phyloP scores from a whole-genome alignment of 1,139 yeast genomes.

The Hyphopichia fennica region DNA sequence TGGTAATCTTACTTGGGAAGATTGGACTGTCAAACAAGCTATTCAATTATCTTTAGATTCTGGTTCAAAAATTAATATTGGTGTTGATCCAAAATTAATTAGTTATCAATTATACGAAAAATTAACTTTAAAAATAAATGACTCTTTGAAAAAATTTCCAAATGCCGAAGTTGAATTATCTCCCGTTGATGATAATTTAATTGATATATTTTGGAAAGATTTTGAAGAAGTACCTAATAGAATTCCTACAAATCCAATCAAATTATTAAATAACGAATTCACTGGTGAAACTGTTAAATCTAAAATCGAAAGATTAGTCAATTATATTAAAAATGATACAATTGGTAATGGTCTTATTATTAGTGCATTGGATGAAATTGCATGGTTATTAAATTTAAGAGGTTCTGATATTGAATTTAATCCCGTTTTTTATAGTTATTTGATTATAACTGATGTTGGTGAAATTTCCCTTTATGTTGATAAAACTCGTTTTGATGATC shows the following conservation, averaged over 20 bases:
- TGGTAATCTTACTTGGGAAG: constrained; percentile 82
- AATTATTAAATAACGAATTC: constrained; percentile 42
- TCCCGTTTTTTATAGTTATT: constrained; percentile 87
- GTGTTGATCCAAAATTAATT: constrained; percentile 65
- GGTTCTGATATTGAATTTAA: constrained; percentile 79
- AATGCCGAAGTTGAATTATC: constrained; percentile 57
- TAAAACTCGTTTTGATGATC: constrained; percentile 23
- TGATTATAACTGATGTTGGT: constrained; percentile 53
- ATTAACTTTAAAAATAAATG: constrained; percentile 21
- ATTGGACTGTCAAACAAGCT: constrained; percentile 74
- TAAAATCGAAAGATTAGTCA: constrained; percentile 48
- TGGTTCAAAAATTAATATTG: constrained; percentile 42
- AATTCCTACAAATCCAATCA: constrained; percentile 21
- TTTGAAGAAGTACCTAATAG: constrained; percentile 48
- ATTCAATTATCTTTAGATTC: constrained; percentile 47
- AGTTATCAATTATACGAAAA: constrained; percentile 42
- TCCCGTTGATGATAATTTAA: constrained; percentile 66
- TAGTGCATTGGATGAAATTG: constrained; percentile 83
- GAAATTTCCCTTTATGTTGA: constrained; percentile 55
- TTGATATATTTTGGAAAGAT: constrained; percentile 73
- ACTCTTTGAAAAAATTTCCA: constrained; percentile 17
- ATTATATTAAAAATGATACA: constrained; percentile 36
- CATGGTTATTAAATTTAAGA: constrained; percentile 88
- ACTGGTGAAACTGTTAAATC: constrained; percentile 48
- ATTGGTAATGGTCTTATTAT: constrained; percentile 53